These are phyloP conservation scores for Dactylellina drechsleri DNA, from an alignment of 2,329 filamentous ascomycete genomes.

Conservation along the genomic window DNA sequence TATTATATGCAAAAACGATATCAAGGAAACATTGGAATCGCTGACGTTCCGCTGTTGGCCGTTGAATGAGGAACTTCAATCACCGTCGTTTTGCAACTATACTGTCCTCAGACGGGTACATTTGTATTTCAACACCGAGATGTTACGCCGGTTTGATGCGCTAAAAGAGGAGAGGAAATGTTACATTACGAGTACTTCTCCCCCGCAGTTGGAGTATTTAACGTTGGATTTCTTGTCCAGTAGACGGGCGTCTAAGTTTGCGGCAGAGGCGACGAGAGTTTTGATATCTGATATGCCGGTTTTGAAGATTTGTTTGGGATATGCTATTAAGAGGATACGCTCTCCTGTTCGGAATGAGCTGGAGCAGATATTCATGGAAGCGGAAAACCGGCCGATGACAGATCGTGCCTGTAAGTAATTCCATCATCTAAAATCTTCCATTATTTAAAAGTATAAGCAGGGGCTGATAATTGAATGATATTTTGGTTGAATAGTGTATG, in stretches of 20 bases:
- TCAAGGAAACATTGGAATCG: constrained; percentile 7
- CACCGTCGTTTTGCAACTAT: constrained; percentile 2
- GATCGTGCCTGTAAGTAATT: neutral
- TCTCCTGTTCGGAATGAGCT: neutral
- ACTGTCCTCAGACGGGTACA: constrained; percentile 18
- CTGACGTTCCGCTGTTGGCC: constrained; percentile 10
- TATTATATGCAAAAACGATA: neutral
- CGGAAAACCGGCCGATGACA: neutral
- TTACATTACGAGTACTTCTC: constrained; percentile 15
- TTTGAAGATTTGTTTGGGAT: constrained; percentile 19
- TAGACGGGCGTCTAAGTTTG: neutral
- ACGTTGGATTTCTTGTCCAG: constrained; percentile 18
- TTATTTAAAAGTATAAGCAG: too few species aligned
- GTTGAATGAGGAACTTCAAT: neutral
- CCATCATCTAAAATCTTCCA: too few species aligned
- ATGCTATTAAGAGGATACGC: neutral
- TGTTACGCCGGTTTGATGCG: neutral
- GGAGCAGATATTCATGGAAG: neutral
- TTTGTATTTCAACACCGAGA: constrained; percentile 11
- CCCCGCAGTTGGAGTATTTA: constrained; percentile 18
- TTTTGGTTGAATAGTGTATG: neutral
- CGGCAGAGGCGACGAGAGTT: neutral
- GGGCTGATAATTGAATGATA: too few species aligned
- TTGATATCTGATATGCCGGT: constrained; percentile 5
- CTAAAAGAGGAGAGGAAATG: neutral